Percentiles rank a stretch among this genome's conserved stretches.
Conservation (phyloP, 164 flowering plant species). For the Umbilicus rupestris region DNA sequence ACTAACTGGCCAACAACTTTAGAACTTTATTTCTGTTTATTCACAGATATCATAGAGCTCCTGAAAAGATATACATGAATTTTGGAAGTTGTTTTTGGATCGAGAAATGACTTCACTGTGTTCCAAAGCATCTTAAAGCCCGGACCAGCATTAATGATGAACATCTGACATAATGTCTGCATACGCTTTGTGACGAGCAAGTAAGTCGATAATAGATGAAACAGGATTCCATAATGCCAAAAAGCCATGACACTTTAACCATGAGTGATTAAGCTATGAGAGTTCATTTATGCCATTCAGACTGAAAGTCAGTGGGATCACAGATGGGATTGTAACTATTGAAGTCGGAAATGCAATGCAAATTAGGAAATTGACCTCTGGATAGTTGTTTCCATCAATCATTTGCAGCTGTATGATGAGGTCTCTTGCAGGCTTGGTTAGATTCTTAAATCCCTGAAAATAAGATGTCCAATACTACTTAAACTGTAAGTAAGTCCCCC, state of each 20-base stretch:
- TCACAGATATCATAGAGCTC: neutral
- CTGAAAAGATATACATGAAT: slow-evolving; percentile 1
- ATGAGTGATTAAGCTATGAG: neutral
- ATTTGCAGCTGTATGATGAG: slow-evolving; percentile 9
- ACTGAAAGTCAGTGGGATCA: neutral
- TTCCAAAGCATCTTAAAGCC: slow-evolving; percentile 8
- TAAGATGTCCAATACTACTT: neutral
- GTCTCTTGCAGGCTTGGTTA: slow-evolving; percentile 7
- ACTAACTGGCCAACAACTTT: neutral
- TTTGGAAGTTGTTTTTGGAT: slow-evolving; percentile 10
- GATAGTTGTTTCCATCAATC: slow-evolving; percentile 10
- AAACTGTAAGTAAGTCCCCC: neutral
- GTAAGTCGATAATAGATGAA: neutral
- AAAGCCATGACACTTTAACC: neutral
- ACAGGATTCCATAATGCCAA: neutral
- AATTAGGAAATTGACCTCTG: neutral
- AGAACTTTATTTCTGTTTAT: neutral
- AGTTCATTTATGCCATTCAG: neutral
- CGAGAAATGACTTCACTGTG: slow-evolving; percentile 11
- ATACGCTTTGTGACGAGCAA: neutral
- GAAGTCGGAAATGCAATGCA: neutral
- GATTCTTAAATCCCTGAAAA: slow-evolving; percentile 6
- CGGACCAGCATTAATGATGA: slow-evolving; percentile 11
- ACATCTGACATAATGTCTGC: slow-evolving; percentile 7
- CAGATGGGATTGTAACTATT: neutral